Conservation (phyloP, 1,284 basidiomycete genomes). For the Trametes pubescens region DNA sequence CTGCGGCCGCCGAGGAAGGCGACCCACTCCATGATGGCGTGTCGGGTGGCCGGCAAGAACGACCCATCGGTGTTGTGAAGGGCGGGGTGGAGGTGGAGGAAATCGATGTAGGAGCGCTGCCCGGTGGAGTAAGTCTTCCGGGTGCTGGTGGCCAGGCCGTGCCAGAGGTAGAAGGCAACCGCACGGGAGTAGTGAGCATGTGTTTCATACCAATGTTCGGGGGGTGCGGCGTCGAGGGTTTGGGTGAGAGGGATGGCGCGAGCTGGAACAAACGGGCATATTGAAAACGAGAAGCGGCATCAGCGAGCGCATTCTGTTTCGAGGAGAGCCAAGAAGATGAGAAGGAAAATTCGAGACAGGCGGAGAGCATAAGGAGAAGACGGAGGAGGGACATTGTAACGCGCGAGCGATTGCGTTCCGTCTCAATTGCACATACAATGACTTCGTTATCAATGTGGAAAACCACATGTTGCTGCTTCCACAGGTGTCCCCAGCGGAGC, state of each 20-base stretch:
- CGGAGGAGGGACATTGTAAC: slow-evolving; percentile 15
- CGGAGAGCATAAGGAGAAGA: slow-evolving; percentile 14
- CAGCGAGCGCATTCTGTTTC: slow-evolving; percentile 15
- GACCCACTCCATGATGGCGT: slow-evolving; percentile 43
- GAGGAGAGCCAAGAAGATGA: slow-evolving; percentile 13
- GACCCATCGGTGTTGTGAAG: slow-evolving; percentile 24
- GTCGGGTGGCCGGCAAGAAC: slow-evolving; percentile 41
- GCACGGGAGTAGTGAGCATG: slow-evolving; percentile 16
- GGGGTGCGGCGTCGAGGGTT: slow-evolving; percentile 12
- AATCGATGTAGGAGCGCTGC: slow-evolving; percentile 43
- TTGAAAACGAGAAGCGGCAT: slow-evolving; percentile 21
- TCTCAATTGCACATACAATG: slow-evolving; percentile 13
- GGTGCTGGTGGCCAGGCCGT: slow-evolving; percentile 42
- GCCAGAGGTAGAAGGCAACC: slow-evolving; percentile 31
- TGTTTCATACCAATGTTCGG: slow-evolving; percentile 17
- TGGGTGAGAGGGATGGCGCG: slow-evolving; percentile 1
- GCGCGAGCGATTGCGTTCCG: slow-evolving; percentile 15
- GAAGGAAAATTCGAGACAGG: slow-evolving; percentile 12
- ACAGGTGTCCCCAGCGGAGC: slow-evolving; percentile 12
- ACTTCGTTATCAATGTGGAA: slow-evolving; percentile 22
- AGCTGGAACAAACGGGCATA: slow-evolving; percentile 17
- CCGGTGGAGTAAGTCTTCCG: slow-evolving; percentile 39
- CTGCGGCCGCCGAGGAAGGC: slow-evolving; percentile 6
- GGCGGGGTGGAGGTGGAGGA: slow-evolving; percentile 34
- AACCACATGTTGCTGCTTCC: slow-evolving; percentile 13